Percentiles rank a stretch among this genome's conserved stretches.
These are phyloP conservation scores for Lupinus albus DNA, from an alignment of 306 rosid species.

Conservation along the genomic window DNA sequence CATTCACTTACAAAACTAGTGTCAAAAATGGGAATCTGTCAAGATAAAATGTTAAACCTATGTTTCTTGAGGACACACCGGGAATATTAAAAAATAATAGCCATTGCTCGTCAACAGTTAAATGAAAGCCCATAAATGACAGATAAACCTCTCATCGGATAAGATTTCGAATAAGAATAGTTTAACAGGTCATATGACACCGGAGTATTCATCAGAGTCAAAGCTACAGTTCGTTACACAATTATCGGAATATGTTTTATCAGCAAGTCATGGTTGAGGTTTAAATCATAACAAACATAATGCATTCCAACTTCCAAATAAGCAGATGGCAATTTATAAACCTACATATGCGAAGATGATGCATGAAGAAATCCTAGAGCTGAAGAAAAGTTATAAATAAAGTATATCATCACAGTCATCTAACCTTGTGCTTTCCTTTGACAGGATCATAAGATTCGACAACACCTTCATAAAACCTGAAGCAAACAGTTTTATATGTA, in stretches of 20 bases:
- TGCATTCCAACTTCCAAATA: slow-evolving; percentile 12
- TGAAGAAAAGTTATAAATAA: neutral
- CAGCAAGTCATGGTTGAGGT: slow-evolving; percentile 35
- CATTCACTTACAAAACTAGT: no score
- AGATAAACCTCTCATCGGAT: no score
- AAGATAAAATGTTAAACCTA: no score
- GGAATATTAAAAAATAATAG: no score
- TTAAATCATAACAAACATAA: slow-evolving; percentile 25
- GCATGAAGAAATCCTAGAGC: neutral
- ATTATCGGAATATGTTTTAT: slow-evolving; percentile 13
- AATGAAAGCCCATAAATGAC: no score
- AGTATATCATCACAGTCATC: slow-evolving; percentile 8
- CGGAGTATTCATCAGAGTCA: neutral
- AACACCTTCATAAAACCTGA: slow-evolving; percentile 82
- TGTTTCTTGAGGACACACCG: no score
- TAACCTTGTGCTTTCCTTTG: slow-evolving; percentile 41
- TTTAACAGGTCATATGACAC: no score
- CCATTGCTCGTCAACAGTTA: no score
- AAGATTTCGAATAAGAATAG: no score
- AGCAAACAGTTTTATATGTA: slow-evolving; percentile 24
- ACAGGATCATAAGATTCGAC: slow-evolving; percentile 53
- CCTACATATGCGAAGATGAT: slow-evolving; percentile 3
- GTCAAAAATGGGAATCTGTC: no score
- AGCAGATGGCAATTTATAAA: neutral
- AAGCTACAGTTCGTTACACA: slow-evolving; percentile 26